A percentile compares a stretch with the other conserved stretches of the same genome.
These are phyloP conservation scores for Cylindricascospora bacillispora DNA, from an alignment of 1,139 yeast species.

Conservation along the genomic window DNA sequence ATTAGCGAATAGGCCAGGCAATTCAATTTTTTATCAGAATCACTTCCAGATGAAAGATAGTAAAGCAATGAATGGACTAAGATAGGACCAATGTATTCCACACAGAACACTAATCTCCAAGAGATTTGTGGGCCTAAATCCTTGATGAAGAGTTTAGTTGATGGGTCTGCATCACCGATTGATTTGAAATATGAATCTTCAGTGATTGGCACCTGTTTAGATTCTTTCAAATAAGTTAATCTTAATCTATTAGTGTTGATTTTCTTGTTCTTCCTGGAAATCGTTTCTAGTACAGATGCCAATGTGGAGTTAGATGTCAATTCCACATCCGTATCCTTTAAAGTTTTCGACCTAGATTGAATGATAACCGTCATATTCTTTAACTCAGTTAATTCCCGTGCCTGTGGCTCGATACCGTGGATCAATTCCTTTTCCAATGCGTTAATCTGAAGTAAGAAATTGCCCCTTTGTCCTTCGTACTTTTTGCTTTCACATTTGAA, in stretches of 20 bases:
- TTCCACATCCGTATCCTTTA: constrained; percentile 32
- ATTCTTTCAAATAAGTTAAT: constrained; percentile 24
- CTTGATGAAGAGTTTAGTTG: constrained; percentile 41
- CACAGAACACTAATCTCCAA: constrained; percentile 77
- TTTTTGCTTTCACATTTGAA: too few relatives aligned
- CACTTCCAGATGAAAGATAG: constrained; percentile 13
- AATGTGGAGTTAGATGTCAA: constrained; percentile 25
- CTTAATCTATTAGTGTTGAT: constrained; percentile 34
- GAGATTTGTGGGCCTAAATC: constrained; percentile 90
- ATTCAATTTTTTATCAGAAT: constrained; percentile 12
- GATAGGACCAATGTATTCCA: constrained; percentile 86
- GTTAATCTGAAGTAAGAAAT: too few relatives aligned
- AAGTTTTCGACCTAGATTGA: constrained; percentile 39
- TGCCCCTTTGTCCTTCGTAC: too few relatives aligned
- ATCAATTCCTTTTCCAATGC: too few relatives aligned
- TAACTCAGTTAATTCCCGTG: too few relatives aligned
- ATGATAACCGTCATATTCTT: constrained; percentile 32
- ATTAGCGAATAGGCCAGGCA: constrained; percentile 32
- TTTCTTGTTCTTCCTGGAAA: constrained; percentile 35
- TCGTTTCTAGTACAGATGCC: constrained; percentile 27
- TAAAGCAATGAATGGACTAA: constrained; percentile 64
- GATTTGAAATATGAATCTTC: constrained; percentile 15
- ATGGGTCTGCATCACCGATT: constrained; percentile 25
- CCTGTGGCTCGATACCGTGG: too few relatives aligned
- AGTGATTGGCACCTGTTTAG: constrained; percentile 19